A percentile compares a stretch with the other conserved stretches of the same genome.
Evolutionary conservation across 305 asterid species (phyloP).

Genomic region (Caryopteris hybrid): DNA sequence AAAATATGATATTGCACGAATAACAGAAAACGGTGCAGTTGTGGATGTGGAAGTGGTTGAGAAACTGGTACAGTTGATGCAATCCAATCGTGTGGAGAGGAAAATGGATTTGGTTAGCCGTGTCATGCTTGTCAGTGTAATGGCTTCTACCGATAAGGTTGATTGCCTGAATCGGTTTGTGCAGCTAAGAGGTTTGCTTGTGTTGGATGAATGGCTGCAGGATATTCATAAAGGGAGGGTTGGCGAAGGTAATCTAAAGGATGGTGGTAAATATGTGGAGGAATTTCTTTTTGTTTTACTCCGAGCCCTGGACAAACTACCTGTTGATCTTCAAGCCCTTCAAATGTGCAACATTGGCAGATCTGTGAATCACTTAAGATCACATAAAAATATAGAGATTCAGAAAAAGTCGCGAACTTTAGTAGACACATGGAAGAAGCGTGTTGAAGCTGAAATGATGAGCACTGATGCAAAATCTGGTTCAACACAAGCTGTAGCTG

Average conservation of each 20-base stretch:
- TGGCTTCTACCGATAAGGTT: slow-evolving; percentile 72
- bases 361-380: slow-evolving; percentile 79
- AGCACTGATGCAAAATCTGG: slow-evolving; percentile 55
- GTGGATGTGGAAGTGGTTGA: slow-evolving; percentile 84
- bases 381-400: slow-evolving; percentile 69
- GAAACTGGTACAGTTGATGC: slow-evolving; percentile 81
- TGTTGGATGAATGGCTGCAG: slow-evolving; percentile 95
- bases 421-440: slow-evolving; percentile 92
- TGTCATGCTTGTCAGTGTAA: slow-evolving; percentile 66
- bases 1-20: slow-evolving; percentile 60
- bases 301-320: slow-evolving; percentile 81
- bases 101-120: slow-evolving; percentile 65
- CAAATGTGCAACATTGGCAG: slow-evolving; percentile 80
- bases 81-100: slow-evolving; percentile 56
- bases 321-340: slow-evolving; percentile 71
- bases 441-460: slow-evolving; percentile 88
- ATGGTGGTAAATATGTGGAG: slow-evolving; percentile 58
- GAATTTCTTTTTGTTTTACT: slow-evolving; percentile 77
- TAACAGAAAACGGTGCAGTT: slow-evolving; percentile 71
- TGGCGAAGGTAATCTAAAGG: slow-evolving; percentile 48
- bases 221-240: slow-evolving; percentile 73
- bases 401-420: slow-evolving; percentile 71
- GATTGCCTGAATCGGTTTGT: slow-evolving; percentile 86
- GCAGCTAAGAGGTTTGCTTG: slow-evolving; percentile 68
- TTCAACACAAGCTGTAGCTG: slow-evolving; percentile 40